A percentile compares a stretch with the other conserved stretches of the same genome.
These are phyloP conservation scores for Ceratocystis cubensis DNA, from an alignment of 2,329 filamentous ascomycete species.

Conservation along the genomic window DNA sequence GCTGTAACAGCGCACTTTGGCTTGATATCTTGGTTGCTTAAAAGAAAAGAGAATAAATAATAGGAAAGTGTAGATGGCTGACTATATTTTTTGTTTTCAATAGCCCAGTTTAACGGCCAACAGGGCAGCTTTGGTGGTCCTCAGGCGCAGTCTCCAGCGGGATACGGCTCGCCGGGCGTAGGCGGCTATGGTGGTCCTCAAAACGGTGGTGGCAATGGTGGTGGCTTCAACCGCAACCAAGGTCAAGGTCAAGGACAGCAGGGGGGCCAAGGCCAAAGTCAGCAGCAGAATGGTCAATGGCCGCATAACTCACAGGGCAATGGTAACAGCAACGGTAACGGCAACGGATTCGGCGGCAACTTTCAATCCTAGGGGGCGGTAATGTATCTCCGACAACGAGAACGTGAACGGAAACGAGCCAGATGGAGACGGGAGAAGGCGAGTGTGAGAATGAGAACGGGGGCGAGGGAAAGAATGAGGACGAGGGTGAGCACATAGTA, in stretches of 20 bases:
- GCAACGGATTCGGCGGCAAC: constrained; percentile 45
- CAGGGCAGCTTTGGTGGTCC: constrained; percentile 54
- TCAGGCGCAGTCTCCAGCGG: constrained; percentile 44
- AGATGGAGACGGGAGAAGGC: background rate
- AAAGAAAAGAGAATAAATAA: background rate
- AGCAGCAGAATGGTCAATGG: constrained; percentile 41
- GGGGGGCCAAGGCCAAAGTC: constrained; percentile 30
- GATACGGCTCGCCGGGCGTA: constrained; percentile 55
- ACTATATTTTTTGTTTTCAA: constrained; percentile 20
- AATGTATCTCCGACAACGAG: background rate
- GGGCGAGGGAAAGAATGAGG: background rate
- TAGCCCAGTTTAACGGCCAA: constrained; percentile 49
- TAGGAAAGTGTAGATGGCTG: constrained; percentile 23
- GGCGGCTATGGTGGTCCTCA: constrained; percentile 54
- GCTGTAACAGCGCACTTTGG: background rate
- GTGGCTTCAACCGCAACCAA: constrained; percentile 27
- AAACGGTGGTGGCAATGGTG: constrained; percentile 74
- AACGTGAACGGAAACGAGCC: background rate
- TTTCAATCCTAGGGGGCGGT: constrained; percentile 43
- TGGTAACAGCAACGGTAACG: constrained; percentile 11
- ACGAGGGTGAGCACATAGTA: background rate
- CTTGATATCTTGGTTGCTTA: background rate
- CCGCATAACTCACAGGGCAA: constrained; percentile 35
- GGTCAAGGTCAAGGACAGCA: constrained; percentile 44
- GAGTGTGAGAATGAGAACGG: background rate